A percentile compares a stretch with the other conserved stretches of the same genome.
phyloP scores from a whole-genome alignment of 2,329 filamentous ascomycete species.

The Beauveria sp. region DNA sequence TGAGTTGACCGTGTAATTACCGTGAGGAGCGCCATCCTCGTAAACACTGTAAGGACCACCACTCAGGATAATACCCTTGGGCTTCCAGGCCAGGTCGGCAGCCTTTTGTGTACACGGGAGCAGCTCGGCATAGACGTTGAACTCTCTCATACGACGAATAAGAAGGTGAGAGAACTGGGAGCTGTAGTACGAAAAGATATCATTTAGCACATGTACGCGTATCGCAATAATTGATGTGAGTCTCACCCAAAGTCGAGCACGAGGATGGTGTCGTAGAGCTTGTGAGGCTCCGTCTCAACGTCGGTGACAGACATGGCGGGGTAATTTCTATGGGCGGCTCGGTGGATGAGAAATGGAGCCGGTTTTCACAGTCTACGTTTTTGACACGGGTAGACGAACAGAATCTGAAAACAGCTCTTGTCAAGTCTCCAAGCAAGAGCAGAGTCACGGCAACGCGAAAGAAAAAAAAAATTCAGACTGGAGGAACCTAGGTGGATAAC shows the following conservation, averaged over 20 bases:
- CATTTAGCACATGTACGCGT: not conserved
- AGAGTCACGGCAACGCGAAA: not conserved
- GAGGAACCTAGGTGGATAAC: not conserved
- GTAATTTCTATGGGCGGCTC: not conserved
- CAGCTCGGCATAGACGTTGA: slow-evolving; percentile 83
- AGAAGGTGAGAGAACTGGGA: slow-evolving; percentile 68
- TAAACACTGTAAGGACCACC: slow-evolving; percentile 66
- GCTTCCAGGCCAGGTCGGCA: slow-evolving; percentile 67
- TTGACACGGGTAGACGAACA: not conserved
- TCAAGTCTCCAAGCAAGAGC: not conserved
- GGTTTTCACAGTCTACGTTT: not conserved
- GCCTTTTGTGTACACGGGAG: slow-evolving; percentile 81
- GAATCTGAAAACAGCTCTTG: not conserved
- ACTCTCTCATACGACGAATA: slow-evolving; percentile 63
- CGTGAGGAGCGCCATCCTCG: slow-evolving; percentile 58
- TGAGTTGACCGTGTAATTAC: not conserved
- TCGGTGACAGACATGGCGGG: slow-evolving; percentile 1
- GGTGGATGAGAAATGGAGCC: not conserved
- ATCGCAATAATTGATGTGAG: not conserved
- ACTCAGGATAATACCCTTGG: slow-evolving; percentile 66
- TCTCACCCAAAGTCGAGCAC: slow-evolving; percentile 59
- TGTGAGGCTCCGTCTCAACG: slow-evolving; percentile 5
- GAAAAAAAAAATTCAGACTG: not conserved
- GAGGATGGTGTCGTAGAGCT: slow-evolving; percentile 47
- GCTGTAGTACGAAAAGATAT: not conserved